Base-by-base conservation (phyloP, 140 eudicot genomes). In the Stevia rebaudiana region DNA sequence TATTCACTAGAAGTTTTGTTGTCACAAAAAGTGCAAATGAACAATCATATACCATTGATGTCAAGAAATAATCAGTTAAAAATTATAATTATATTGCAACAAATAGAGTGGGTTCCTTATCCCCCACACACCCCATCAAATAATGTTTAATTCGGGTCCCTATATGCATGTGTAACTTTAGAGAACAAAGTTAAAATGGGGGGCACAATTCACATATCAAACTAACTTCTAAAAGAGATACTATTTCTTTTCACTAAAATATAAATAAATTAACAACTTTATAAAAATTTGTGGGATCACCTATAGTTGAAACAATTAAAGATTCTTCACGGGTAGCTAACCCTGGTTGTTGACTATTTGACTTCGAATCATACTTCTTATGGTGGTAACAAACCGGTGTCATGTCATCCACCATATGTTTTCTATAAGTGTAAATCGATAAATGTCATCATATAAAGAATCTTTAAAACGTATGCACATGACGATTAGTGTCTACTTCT, bases 111-210 rank as follows among this genome's bases (percentile, higher is more conserved):
- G 18, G 44, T 41, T 65, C 50, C n/a, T 25, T 44, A 64, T 73
- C 67, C 67, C 72, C 73, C 72, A 19, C 78, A 73, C 72, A 44
- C 47, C 37, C 65, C 64, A 68, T 51, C 75, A 75, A 35, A 30
- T 60, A 50, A 51, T 68, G 70, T 60, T 46, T 19, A 65, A 68
- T 15, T 54, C 31, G 60, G 79, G 75, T 61, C 79, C 73, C 75
- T 60, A 60, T 60, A 68, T 50, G 65, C 75, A 75, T 68, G 75
- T 72, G 77, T 74, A 58, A 50, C 49, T 59, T 40, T 40, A 70
- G 70, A 74, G 79, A 74, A 51, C 65, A 44, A 63, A 25, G 30
- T 17, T 0, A 8, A 8, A 19, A 41, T 33, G 77, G 77, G 77
- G 65, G 43, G 57, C n/a, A 62, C 71, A 53, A 25, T 75, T 69